phyloP scores from a whole-genome alignment of 1,284 basidiomycete species.

The Pyrrhoderma noxium region DNA sequence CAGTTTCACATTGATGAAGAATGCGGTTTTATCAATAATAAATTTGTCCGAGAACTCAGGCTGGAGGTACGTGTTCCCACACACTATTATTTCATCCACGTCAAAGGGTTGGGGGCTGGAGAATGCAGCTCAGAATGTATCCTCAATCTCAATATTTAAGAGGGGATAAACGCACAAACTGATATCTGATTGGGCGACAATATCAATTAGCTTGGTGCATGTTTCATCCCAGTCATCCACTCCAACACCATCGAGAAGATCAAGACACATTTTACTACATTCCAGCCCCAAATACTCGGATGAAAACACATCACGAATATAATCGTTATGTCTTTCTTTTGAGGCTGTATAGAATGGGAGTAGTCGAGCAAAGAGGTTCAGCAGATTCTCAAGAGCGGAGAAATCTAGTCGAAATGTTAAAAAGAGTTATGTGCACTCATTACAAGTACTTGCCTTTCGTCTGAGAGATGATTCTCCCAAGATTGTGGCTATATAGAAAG shows the following conservation, averaged over 20 bases:
- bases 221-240: slow-evolving; percentile 48
- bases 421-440: neutral
- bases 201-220: slow-evolving; percentile 39
- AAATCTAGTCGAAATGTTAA: slow-evolving; percentile 35
- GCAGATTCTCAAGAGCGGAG: slow-evolving; percentile 46
- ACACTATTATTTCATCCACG: slow-evolving; percentile 34
- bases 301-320: slow-evolving; percentile 45
- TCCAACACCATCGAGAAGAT: slow-evolving; percentile 36
- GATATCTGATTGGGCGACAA: slow-evolving; percentile 39
- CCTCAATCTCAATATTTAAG: neutral
- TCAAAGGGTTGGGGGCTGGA: slow-evolving; percentile 54
- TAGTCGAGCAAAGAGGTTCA: slow-evolving; percentile 48
- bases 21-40: slow-evolving; percentile 43
- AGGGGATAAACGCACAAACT: slow-evolving; percentile 36
- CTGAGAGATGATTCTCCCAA: slow-evolving; percentile 29
- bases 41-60: slow-evolving; percentile 35
- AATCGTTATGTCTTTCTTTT: slow-evolving; percentile 34
- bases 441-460: slow-evolving; percentile 28
- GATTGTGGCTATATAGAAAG: slow-evolving; percentile 23
- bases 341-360: slow-evolving; percentile 39
- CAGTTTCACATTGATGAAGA: slow-evolving; percentile 44
- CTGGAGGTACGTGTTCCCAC: slow-evolving; percentile 29
- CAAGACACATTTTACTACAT: slow-evolving; percentile 30
- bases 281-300: slow-evolving; percentile 8
- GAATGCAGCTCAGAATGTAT: neutral